Conservation (phyloP, 148 eudicot species). For the Camellia granthamiana region DNA sequence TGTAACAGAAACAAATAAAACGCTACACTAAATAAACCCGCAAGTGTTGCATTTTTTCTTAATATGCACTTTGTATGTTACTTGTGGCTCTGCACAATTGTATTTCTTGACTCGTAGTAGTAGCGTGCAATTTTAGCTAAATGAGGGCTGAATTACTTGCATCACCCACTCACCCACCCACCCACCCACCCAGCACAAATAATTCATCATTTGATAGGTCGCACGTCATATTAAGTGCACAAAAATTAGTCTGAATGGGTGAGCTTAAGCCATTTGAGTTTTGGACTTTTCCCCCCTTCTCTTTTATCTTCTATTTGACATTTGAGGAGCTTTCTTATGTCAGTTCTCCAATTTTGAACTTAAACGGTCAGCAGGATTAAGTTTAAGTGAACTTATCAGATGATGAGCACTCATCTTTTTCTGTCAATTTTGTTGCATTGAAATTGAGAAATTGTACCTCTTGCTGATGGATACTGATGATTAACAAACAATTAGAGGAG, state of each 20-base stretch:
- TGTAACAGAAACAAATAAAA: neutral
- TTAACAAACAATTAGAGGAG: neutral
- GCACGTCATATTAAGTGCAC: too few relatives aligned
- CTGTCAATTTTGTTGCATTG: neutral
- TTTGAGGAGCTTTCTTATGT: neutral
- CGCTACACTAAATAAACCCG: neutral
- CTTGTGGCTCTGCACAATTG: too few relatives aligned
- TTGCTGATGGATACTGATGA: neutral
- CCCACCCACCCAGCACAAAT: too few relatives aligned
- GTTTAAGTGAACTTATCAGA: neutral
- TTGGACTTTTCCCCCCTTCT: neutral
- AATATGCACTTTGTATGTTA: too few relatives aligned
- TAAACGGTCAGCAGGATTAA: neutral
- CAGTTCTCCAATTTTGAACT: neutral
- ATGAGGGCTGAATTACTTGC: neutral
- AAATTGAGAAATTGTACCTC: neutral
- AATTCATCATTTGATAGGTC: too few relatives aligned
- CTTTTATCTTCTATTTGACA: neutral
- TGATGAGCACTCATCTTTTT: neutral
- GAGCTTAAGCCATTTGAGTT: neutral
- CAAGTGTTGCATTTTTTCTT: neutral
- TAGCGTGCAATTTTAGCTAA: neutral
- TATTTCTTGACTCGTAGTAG: neutral
- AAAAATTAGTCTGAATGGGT: neutral
- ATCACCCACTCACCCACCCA: neutral